Evolutionary conservation across 2,329 filamentous ascomycete species (phyloP), one percentile per base, ranked within the genome.

Genomic region (Chaetomiaceae sp.): DNA sequence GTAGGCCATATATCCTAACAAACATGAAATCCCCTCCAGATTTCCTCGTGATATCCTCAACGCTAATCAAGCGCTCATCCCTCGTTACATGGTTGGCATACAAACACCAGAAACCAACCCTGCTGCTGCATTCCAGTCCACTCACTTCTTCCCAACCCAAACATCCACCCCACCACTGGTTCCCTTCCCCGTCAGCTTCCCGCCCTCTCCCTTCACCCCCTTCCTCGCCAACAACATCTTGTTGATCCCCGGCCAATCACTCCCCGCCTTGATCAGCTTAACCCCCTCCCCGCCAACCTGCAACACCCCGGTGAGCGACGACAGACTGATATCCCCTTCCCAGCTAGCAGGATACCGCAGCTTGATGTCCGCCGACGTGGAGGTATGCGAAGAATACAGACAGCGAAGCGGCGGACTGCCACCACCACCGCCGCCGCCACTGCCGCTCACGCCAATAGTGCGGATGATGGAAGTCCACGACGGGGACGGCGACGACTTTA

Each of bases 281-380:
- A 81, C 68, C 14, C 69, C 76, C 36, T 72, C 67, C 13, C 79
- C 79, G 18, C 47, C 55, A 7, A 74, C 65, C 2, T 54, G 48
- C 27, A 79, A 64, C 9, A 51, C 57, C 2, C 77, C 77, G 21
- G 71, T 71, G 14, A 74, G 64, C 16, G 71, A 69, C 53, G 68
- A 51, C 11, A 73, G 70, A 9, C 56, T 56, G 30, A 80, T 64
- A 18, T 58, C 57, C 13, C 79, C 79, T 57, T 75, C 73, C 79
- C 79, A 82, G 2, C 71, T 66, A 20, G 60, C 61, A 0, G 79
- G 78, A 58, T 79, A 80, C 14, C 46, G 55, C 20, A 81, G 65
- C 13, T 59, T 61, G 43, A 79, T 59, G 29, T 61, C 44, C 6
- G 76, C 77, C 49, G 74, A 76, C 9, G 76, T 70, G 36, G 73